Base-by-base conservation (phyloP, 305 asterid genomes). In the Withania somnifera region DNA sequence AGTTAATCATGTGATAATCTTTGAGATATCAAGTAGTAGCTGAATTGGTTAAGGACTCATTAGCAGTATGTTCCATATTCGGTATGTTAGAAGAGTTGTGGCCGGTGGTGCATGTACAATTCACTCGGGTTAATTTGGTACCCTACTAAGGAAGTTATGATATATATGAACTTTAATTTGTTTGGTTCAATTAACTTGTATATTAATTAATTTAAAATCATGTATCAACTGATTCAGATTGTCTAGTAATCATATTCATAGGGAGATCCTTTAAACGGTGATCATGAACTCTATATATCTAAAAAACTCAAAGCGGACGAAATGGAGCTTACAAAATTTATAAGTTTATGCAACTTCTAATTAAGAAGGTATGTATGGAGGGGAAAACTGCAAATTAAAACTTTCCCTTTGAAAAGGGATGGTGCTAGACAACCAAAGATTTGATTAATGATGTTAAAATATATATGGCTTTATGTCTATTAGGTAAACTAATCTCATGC, bases 401-500 rank as follows among this genome's bases (percentile, higher is more conserved):
- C 51, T 45, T 45, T 38, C 20, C 57, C 57, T 51, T 51, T 15
- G 20, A 45, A 51, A 51, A 38, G 45, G 45, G 1, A 0, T 30
- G 24, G 45, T 66, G 28, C 50, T 1, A 34, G 47, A 64, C 50
- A 64, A 17, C 15, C 83, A 82, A 30, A 79, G 61, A 78, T 80
- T 22, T 50, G 47, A 42, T 22, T 50, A 60, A 42, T 22, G 24
- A 71, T 79, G 64, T 71, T 71, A 71, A 3, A 71, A 26, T 73
- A 73, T 57, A 24, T 24, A 22, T 22, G 22, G 47, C 13, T 8
- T n/a, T 42, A 42, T 64, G 26, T 3, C 50, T 15, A 71, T 85
- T 87, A 77, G 85, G 89, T 85, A 82, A 86, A 82, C 87, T 30
- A 83, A 85, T 81, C 61, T 60, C 26, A 71, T 54, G 57, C 32